Evolutionary conservation across 768 basidiomycete genomes (phyloP).

Genomic region (Trametes cingulata): DNA sequence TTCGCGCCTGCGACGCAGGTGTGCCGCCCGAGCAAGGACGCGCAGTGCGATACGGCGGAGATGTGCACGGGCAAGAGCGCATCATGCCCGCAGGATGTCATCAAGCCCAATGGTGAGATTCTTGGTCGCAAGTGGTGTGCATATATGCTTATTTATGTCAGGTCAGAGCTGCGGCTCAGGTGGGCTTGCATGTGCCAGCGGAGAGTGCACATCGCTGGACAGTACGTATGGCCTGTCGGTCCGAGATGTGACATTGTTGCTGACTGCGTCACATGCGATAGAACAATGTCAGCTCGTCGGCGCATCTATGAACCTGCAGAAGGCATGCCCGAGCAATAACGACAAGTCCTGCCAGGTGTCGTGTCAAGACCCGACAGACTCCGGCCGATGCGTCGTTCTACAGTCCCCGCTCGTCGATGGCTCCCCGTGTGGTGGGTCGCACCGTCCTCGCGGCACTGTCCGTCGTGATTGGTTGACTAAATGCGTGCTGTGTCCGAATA

Average conservation of each 20-base stretch:
- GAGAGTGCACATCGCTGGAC: constrained; percentile 73
- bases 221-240: constrained; percentile 42
- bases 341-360: constrained; percentile 76
- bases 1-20: constrained; percentile 69
- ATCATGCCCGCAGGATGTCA: constrained; percentile 66
- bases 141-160: constrained; percentile 22
- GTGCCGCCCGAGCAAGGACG: constrained; percentile 69
- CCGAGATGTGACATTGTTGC: constrained; percentile 13
- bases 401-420: constrained; percentile 76
- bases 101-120: constrained; percentile 58
- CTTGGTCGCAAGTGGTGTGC: background rate
- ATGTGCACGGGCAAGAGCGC: constrained; percentile 75
- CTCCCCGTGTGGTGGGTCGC: constrained; percentile 78
- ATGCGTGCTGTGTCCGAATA: constrained; percentile 24
- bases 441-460: background rate
- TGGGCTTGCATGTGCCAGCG: constrained; percentile 73
- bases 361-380: constrained; percentile 67
- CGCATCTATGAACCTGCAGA: constrained; percentile 65
- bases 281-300: constrained; percentile 79
- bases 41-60: constrained; percentile 69
- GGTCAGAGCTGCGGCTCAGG: constrained; percentile 65
- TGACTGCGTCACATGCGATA: constrained; percentile 27
- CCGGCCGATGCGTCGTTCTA: constrained; percentile 67
- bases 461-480: background rate
- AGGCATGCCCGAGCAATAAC: constrained; percentile 62